These are phyloP conservation scores for Hypoxylon lienhwacheense DNA, from an alignment of 495 filamentous ascomycete species.

Conservation along the genomic window DNA sequence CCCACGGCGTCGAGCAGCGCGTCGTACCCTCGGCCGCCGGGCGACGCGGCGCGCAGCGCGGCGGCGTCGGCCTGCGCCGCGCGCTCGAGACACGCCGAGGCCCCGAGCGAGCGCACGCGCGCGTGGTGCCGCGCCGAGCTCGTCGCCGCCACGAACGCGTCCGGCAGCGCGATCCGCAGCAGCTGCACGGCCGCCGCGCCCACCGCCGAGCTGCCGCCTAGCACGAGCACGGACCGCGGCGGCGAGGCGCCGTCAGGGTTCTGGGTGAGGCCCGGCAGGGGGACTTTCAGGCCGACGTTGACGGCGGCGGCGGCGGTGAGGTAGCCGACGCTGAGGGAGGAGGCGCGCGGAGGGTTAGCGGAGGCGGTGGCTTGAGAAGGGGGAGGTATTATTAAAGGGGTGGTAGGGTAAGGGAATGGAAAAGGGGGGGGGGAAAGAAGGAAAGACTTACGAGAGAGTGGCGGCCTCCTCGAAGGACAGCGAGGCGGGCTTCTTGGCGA, in stretches of 20 bases:
- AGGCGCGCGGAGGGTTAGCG: background rate
- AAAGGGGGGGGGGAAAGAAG: too few relatives aligned
- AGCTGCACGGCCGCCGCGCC: conserved; percentile 48
- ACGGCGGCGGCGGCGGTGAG: conserved; percentile 42
- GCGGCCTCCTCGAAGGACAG: conserved; percentile 48
- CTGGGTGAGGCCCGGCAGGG: conserved; percentile 38
- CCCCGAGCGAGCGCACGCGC: conserved; percentile 39
- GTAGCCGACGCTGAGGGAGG: conserved; percentile 41
- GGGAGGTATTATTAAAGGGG: too few relatives aligned
- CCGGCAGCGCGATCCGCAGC: conserved; percentile 42
- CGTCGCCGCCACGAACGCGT: conserved; percentile 43
- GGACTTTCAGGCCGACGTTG: conserved; percentile 35
- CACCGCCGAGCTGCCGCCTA: conserved; percentile 49
- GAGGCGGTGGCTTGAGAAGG: too few relatives aligned
- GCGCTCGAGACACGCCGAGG: conserved; percentile 39
- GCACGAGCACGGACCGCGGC: conserved; percentile 42
- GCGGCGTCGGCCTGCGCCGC: conserved; percentile 14
- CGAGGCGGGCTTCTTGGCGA: conserved; percentile 45
- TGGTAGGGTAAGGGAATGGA: too few relatives aligned
- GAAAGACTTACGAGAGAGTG: conserved; percentile 43
- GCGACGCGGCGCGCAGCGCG: conserved; percentile 38
- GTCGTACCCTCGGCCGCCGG: conserved; percentile 43
- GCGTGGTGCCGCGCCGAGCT: conserved; percentile 43
- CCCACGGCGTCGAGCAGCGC: conserved; percentile 45
- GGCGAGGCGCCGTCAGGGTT: conserved; percentile 13